A percentile compares a stretch with the other conserved stretches of the same genome.
phyloP scores from a whole-genome alignment of 225 moss, liverwort and hornwort species.

The Sphagnum contortum region DNA sequence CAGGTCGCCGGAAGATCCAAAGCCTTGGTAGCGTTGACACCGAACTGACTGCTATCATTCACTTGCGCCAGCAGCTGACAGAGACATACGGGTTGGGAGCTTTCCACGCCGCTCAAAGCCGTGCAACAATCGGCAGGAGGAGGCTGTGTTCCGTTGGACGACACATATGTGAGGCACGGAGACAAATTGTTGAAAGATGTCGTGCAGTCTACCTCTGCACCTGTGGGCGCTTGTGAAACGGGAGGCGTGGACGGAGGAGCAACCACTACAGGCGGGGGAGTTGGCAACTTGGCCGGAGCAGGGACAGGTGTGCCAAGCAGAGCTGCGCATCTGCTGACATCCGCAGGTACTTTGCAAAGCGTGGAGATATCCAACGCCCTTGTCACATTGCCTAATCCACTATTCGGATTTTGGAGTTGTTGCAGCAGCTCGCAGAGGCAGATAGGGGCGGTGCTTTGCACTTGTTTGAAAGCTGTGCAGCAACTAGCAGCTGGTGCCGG shows the following conservation, averaged over 20 bases:
- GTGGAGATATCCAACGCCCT: constrained; percentile 14
- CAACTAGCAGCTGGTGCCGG: no score
- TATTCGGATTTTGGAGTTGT: constrained; percentile 11
- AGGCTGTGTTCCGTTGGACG: constrained; percentile 4
- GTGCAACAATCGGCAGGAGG: constrained; percentile 17
- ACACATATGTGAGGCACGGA: constrained; percentile 16
- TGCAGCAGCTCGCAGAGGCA: no score
- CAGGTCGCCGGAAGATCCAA: constrained; percentile 25
- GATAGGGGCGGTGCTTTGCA: no score
- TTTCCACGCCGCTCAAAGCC: constrained; percentile 18
- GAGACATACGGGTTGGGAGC: constrained; percentile 17
- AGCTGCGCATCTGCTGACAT: constrained; percentile 17
- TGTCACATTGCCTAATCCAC: constrained; percentile 21
- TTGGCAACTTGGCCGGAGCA: neutral
- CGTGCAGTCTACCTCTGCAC: constrained; percentile 14
- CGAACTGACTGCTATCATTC: constrained; percentile 20
- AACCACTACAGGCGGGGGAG: constrained; percentile 9
- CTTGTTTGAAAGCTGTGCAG: no score
- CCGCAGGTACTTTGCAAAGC: constrained; percentile 22
- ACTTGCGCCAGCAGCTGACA: constrained; percentile 37
- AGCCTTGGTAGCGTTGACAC: constrained; percentile 35
- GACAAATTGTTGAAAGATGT: constrained; percentile 11
- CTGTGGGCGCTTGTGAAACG: neutral
- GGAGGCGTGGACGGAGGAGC: constrained; percentile 1
- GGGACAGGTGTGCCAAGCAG: constrained; percentile 21